Conservation (phyloP, 2,329 filamentous ascomycete genomes). For the Tolypocladium endophyticum region DNA sequence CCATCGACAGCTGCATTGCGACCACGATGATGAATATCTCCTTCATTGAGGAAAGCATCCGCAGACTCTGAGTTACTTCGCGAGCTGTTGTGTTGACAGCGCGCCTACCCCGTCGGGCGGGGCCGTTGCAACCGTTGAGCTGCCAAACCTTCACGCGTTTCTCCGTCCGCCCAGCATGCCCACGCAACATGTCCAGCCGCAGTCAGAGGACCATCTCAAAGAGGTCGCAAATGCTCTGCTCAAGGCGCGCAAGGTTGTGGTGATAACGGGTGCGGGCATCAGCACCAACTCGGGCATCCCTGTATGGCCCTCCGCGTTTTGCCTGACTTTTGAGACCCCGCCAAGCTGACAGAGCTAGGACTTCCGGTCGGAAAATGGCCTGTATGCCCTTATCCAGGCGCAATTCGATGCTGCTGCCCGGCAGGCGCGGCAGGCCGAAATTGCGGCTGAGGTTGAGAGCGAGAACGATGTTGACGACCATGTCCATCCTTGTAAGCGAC, state of each 20-base stretch:
- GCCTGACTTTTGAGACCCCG: neutral
- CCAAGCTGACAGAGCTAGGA: slow-evolving; percentile 35
- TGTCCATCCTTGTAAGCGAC: slow-evolving; percentile 20
- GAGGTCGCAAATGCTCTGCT: slow-evolving; percentile 53
- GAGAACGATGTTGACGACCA: slow-evolving; percentile 8
- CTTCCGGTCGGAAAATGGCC: slow-evolving; percentile 61
- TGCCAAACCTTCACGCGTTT: neutral
- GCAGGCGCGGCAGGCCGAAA: slow-evolving; percentile 18
- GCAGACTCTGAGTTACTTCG: neutral
- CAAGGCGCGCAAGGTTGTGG: slow-evolving; percentile 58
- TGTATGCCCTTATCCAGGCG: slow-evolving; percentile 62
- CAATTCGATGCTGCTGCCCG: slow-evolving; percentile 47
- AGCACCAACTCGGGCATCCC: slow-evolving; percentile 69
- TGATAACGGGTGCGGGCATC: slow-evolving; percentile 64
- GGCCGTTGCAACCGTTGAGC: neutral
- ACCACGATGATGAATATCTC: neutral
- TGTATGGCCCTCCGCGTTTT: slow-evolving; percentile 27
- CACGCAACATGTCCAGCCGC: slow-evolving; percentile 42
- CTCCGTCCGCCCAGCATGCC: slow-evolving; percentile 37
- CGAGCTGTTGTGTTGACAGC: neutral
- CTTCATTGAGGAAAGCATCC: neutral
- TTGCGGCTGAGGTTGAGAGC: slow-evolving; percentile 11
- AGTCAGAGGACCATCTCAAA: slow-evolving; percentile 45
- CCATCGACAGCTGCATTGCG: neutral
- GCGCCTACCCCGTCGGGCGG: neutral